Conservation (phyloP, 192 early-diverging fungal genomes). For the Backusella liffmaniae region DNA sequence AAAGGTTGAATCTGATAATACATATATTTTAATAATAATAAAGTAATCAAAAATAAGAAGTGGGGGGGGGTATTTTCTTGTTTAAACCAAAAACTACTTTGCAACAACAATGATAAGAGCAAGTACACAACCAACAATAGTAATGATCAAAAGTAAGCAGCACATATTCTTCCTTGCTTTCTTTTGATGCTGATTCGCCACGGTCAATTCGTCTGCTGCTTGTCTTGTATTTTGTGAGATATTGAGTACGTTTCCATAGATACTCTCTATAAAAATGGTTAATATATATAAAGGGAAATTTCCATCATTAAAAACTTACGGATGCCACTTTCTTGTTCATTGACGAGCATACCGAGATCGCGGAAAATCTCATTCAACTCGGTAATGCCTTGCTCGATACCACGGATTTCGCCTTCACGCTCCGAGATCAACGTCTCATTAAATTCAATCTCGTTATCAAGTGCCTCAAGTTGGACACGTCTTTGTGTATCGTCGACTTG, state of each 20-base stretch:
- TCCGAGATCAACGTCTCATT: conserved; percentile 94
- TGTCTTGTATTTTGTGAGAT: conserved; percentile 75
- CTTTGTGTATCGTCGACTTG: conserved; percentile 57
- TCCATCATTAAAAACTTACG: conserved; percentile 46
- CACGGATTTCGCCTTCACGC: conserved; percentile 88
- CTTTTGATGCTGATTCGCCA: conserved; percentile 79
- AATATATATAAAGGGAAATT: too few species aligned
- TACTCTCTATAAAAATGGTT: conserved; percentile 69
- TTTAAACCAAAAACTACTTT: conserved; percentile 12
- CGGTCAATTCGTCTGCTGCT: conserved; percentile 78
- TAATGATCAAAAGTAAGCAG: conserved; percentile 76
- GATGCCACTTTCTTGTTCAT: conserved; percentile 91
- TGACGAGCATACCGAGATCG: conserved; percentile 94
- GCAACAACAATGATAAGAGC: conserved; percentile 56
- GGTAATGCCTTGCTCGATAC: conserved; percentile 90
- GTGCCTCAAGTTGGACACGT: conserved; percentile 63
- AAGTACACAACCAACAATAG: conserved; percentile 62
- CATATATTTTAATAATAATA: neutral
- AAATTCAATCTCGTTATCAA: conserved; percentile 92
- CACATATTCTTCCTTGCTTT: conserved; percentile 79
- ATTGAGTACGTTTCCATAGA: conserved; percentile 89
- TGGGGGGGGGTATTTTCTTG: conserved; percentile 6
- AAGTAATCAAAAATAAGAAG: neutral
- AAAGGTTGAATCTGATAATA: too few species aligned
- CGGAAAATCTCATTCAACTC: conserved; percentile 98